These are phyloP conservation scores for Macadamia tetraphylla DNA, from an alignment of 164 flowering plant species.

Conservation along the genomic window DNA sequence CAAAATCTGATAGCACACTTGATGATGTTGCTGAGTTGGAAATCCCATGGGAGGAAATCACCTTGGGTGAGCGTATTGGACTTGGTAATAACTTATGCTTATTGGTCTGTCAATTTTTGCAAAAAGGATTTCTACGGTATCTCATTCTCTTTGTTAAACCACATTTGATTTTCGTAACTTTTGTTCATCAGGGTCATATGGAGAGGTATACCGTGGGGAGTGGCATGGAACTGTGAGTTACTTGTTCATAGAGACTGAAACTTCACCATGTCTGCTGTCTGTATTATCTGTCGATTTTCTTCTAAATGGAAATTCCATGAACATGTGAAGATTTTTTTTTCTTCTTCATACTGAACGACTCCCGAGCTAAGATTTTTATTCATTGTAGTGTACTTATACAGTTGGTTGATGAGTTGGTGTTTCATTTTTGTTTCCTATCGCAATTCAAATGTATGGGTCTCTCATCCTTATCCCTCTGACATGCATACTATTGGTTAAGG, in stretches of 20 bases:
- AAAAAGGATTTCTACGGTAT: neutral
- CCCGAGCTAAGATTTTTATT: no score
- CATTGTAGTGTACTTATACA: no score
- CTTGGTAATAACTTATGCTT: conserved; percentile 54
- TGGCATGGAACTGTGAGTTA: conserved; percentile 97
- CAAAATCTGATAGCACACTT: conserved; percentile 56
- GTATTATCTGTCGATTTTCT: no score
- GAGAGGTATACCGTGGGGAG: conserved; percentile 98
- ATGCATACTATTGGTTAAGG: no score
- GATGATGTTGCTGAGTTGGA: conserved; percentile 94
- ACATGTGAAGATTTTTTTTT: neutral
- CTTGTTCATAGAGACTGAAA: neutral
- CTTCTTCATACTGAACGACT: neutral
- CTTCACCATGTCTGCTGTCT: neutral
- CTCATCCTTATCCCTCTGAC: no score
- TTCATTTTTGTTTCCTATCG: no score
- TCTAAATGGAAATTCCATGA: neutral
- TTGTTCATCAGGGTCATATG: conserved; percentile 73
- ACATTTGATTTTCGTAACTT: conserved; percentile 7
- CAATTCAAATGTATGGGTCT: no score
- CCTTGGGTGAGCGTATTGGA: conserved; percentile 96
- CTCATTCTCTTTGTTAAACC: neutral
- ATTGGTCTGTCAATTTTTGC: conserved; percentile 1
- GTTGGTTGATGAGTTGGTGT: no score
- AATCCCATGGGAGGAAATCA: conserved; percentile 89